A percentile compares a stretch with the other conserved stretches of the same genome.
Evolutionary conservation across 257 asterid species (phyloP).

Genomic region (Solanum raphanifolium): DNA sequence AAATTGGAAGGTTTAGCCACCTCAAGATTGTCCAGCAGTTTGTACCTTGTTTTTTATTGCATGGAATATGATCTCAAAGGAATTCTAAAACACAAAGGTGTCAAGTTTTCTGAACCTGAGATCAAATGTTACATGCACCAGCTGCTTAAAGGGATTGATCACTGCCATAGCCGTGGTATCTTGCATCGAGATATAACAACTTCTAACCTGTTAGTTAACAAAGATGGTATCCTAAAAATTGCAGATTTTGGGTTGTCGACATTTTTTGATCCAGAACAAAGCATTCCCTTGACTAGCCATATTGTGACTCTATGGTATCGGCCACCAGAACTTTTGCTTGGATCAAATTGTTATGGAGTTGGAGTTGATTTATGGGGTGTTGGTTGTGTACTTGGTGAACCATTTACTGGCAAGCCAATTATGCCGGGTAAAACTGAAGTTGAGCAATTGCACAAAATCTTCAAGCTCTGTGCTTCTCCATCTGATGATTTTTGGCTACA

Average conservation of each 20-base stretch:
- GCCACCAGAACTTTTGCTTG: neutral
- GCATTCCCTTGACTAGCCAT: neutral
- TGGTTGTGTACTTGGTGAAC: neutral
- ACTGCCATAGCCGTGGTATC: neutral
- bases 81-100: neutral
- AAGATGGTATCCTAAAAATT: neutral
- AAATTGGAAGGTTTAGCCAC: neutral
- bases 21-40: neutral
- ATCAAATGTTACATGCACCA: neutral
- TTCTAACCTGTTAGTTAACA: neutral
- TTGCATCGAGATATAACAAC: neutral
- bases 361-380: neutral
- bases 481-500: neutral
- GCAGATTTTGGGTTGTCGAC: neutral
- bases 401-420: neutral
- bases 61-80: neutral
- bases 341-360: neutral
- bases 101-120: neutral
- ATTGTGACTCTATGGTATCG: neutral
- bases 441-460: neutral
- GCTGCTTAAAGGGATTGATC: neutral
- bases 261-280: neutral
- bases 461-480: neutral
- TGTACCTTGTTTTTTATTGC: neutral
- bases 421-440: neutral